Evolutionary conservation across 148 eudicot species (phyloP), one percentile per base, ranked within the genome.

Genomic region (Rhododendron ovatum): DNA sequence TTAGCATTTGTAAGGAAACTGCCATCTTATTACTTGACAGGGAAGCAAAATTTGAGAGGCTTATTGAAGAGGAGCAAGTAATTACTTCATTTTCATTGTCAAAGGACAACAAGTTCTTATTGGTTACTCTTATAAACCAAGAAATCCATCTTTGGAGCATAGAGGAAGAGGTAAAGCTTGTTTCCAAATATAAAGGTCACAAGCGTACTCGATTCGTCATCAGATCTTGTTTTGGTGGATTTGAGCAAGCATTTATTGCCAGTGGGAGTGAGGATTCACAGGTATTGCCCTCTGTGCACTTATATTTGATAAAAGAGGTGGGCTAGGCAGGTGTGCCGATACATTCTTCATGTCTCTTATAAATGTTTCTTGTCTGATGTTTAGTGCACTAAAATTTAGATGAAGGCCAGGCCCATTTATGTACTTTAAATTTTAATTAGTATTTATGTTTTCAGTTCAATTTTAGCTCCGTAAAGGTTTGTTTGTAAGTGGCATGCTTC

Each of bases 261-360:
- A 94, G 98, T 84, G 99, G 99, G 57, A 95, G 99, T 84, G 98
- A 96, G 91, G 98, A 96, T 85, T 95, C 99, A 67, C 98, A 95
- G 98, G 99, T 96, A 91, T 14, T 71, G 61, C 84, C 59, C 26
- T 39, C 50, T 80, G 81, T 15, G 22, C 77, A 39, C 22, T 80
- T 50, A 26, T 17, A n/a, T 53, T 82, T 83, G 18, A 47, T 24
- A 50, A 69, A 17, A 55, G 67, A 81, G 22, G 12, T 26, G 28
- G 20, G 69, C 18, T 12, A 81, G 35, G 57, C 24, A 51, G 41
- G 41, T 47, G 41, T 50, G 63, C 24, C n/a, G 3, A 51, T 80
- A 30, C 22, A 15, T 80, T 55, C 57, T 35, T 81, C 28, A 39
- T 78, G 59, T 53, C 63, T 50, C 63, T 51, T 51, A 3, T 81